Conservation (phyloP, 352 stramenopile genomes). For the Phytophthora europaea region DNA sequence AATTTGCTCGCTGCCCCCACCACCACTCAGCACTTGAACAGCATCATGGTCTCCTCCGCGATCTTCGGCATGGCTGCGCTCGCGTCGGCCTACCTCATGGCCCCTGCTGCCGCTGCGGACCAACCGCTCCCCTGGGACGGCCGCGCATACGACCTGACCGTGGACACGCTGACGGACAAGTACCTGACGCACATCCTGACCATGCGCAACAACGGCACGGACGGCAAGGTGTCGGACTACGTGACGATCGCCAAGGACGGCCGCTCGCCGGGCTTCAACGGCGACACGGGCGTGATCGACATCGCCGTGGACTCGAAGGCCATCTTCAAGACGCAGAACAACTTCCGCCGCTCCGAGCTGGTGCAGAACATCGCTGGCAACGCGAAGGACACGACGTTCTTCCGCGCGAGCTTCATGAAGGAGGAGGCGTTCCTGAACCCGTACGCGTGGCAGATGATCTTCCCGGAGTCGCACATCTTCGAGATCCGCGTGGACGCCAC, state of each 20-base stretch:
- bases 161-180: slow-evolving; percentile 64
- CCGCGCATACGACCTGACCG: slow-evolving; percentile 59
- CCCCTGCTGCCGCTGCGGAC: slow-evolving; percentile 26
- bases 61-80: slow-evolving; percentile 38
- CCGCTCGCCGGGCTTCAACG: slow-evolving; percentile 57
- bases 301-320: slow-evolving; percentile 57
- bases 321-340: slow-evolving; percentile 57
- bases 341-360: slow-evolving; percentile 71
- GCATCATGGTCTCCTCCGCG: slow-evolving; percentile 39
- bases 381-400: slow-evolving; percentile 53
- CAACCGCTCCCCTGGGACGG: slow-evolving; percentile 61
- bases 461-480: slow-evolving; percentile 65
- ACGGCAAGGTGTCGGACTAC: slow-evolving; percentile 56
- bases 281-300: slow-evolving; percentile 62
- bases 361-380: slow-evolving; percentile 60
- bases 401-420: slow-evolving; percentile 67
- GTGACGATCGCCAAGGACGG: slow-evolving; percentile 52
- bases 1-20: too few relatives aligned
- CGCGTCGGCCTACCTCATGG: slow-evolving; percentile 33
- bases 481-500: slow-evolving; percentile 66
- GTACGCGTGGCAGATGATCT: slow-evolving; percentile 71
- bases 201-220: slow-evolving; percentile 53
- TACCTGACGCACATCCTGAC: slow-evolving; percentile 73
- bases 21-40: background rate
- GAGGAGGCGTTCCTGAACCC: slow-evolving; percentile 56